Conservation (phyloP, 2,329 filamentous ascomycete genomes). For the Diaporthe nobilis region DNA sequence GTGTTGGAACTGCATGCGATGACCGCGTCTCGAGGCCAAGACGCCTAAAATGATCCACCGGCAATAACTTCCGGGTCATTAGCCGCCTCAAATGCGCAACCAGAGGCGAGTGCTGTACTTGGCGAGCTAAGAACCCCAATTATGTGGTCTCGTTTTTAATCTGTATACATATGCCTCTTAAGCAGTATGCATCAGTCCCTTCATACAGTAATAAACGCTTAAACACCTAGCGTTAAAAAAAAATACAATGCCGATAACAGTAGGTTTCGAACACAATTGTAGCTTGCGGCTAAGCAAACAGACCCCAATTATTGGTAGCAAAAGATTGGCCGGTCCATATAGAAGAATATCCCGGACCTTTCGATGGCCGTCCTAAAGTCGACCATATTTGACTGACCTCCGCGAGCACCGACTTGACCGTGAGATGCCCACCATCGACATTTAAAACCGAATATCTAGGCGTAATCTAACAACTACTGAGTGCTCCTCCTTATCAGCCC, state of each 20-base stretch:
- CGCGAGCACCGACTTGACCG: not conserved
- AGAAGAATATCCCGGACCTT: not conserved
- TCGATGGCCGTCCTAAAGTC: not conserved
- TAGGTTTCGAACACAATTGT: no score
- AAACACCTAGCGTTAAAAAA: no score
- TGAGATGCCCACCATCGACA: not conserved
- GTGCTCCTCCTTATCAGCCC: not conserved
- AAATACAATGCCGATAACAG: no score
- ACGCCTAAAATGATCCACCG: not conserved
- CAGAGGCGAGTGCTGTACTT: not conserved
- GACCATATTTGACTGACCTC: not conserved
- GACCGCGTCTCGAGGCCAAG: slow-evolving; percentile 12
- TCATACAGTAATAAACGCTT: no score
- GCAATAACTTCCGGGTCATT: not conserved
- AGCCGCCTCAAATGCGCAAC: not conserved
- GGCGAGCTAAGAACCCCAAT: not conserved
- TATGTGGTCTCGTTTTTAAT: no score
- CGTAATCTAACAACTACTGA: not conserved
- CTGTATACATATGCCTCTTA: no score
- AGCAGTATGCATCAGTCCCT: no score
- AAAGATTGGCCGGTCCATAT: not conserved
- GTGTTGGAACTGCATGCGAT: not conserved
- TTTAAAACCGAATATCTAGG: not conserved
- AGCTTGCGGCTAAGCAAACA: no score
- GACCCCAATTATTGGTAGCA: not conserved